These are phyloP conservation scores for Psilocybe tampanensis DNA, from an alignment of 768 basidiomycete species.

Conservation along the genomic window DNA sequence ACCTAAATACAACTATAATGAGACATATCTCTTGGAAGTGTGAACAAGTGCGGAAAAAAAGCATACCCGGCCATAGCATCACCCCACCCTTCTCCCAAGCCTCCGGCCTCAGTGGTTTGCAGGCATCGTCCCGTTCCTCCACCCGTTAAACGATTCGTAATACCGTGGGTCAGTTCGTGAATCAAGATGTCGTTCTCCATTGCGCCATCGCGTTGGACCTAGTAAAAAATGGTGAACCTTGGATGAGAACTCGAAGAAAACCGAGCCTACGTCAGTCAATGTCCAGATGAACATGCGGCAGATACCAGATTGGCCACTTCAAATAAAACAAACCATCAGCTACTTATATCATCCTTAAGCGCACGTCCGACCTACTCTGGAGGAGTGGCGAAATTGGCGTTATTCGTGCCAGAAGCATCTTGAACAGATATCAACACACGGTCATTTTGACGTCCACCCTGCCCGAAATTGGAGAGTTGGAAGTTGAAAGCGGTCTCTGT, in stretches of 20 bases:
- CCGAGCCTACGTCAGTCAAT: slow-evolving; percentile 16
- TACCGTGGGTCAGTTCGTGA: slow-evolving; percentile 53
- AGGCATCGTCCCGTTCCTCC: slow-evolving; percentile 61
- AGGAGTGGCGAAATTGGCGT: slow-evolving; percentile 46
- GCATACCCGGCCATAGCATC: slow-evolving; percentile 51
- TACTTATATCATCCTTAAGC: background rate
- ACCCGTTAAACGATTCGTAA: slow-evolving; percentile 54
- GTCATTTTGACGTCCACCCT: slow-evolving; percentile 54
- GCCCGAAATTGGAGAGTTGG: slow-evolving; percentile 58
- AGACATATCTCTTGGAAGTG: background rate
- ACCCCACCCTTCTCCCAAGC: slow-evolving; percentile 74
- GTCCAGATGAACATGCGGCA: slow-evolving; percentile 31
- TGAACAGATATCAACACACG: slow-evolving; percentile 56
- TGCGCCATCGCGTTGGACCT: slow-evolving; percentile 32
- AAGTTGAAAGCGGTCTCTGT: slow-evolving; percentile 51
- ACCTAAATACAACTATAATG: slow-evolving; percentile 26
- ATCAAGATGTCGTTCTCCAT: slow-evolving; percentile 60
- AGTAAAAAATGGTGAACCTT: background rate
- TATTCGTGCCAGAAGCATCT: slow-evolving; percentile 47
- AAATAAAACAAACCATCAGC: background rate
- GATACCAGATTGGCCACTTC: slow-evolving; percentile 39
- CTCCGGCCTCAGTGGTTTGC: slow-evolving; percentile 62
- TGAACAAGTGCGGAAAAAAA: background rate
- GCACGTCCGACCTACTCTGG: slow-evolving; percentile 37
- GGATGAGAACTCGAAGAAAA: background rate